A percentile compares a stretch with the other conserved stretches of the same genome.
Evolutionary conservation across 495 filamentous ascomycete species (phyloP).

Genomic region (Xylaria nigripes): DNA sequence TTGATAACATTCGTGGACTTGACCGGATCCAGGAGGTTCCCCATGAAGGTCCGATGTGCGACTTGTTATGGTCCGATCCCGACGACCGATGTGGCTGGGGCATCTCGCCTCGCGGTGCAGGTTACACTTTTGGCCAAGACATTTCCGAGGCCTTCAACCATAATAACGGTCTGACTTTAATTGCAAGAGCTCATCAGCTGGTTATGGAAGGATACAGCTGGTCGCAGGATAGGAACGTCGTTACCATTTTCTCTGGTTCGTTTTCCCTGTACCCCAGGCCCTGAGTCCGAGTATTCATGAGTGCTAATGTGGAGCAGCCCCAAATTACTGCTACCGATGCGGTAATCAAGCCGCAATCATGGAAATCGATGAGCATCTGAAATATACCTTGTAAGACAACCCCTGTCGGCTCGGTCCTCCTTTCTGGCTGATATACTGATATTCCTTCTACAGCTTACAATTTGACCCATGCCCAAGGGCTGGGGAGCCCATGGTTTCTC

Average conservation of each 20-base stretch:
- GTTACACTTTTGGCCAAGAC: conserved; percentile 98
- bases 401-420: not conserved
- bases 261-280: not conserved
- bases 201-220: conserved; percentile 99
- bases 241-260: conserved; percentile 96
- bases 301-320: conserved; percentile 46
- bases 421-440: conserved; percentile 10
- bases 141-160: conserved; percentile 99
- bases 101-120: conserved; percentile 91
- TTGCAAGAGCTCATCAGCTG: conserved; percentile 89
- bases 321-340: conserved; percentile 97
- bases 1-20: conserved; percentile 93
- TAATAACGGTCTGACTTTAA: conserved; percentile 95
- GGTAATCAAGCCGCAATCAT: conserved; percentile 99
- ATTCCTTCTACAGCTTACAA: conserved; percentile 64
- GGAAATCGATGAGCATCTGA: conserved; percentile 99
- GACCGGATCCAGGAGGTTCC: conserved; percentile 98
- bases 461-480: conserved; percentile 97
- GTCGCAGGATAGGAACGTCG: conserved; percentile 93
- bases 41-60: conserved; percentile 98
- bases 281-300: not conserved
- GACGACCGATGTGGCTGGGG: conserved; percentile 99
- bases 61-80: conserved; percentile 94
- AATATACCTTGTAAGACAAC: conserved; percentile 92
- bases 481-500: conserved; percentile 97